A percentile compares a stretch with the other conserved stretches of the same genome.
These are phyloP conservation scores for Psilocybe cyanescens DNA, from an alignment of 768 basidiomycete species.

Conservation along the genomic window DNA sequence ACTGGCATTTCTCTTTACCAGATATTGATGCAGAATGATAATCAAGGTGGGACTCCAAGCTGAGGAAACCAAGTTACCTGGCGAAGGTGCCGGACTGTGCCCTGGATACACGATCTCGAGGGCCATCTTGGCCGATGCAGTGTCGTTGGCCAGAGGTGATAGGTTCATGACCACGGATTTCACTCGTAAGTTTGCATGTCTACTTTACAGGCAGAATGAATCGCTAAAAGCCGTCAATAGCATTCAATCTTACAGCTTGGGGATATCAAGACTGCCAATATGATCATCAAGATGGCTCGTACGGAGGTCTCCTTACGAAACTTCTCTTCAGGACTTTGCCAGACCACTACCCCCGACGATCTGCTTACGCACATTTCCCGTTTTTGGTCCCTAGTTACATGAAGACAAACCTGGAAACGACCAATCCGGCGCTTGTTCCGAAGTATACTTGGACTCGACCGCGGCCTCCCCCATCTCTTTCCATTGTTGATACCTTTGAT, in stretches of 20 bases:
- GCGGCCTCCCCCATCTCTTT: slow-evolving; percentile 19
- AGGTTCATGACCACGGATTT: slow-evolving; percentile 78
- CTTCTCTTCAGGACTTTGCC: slow-evolving; percentile 77
- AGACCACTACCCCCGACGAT: slow-evolving; percentile 64
- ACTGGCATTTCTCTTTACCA: not conserved
- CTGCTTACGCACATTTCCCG: slow-evolving; percentile 80
- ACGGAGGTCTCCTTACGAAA: slow-evolving; percentile 75
- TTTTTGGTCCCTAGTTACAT: slow-evolving; percentile 67
- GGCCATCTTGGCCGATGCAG: slow-evolving; percentile 83
- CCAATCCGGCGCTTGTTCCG: slow-evolving; percentile 29
- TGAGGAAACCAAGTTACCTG: slow-evolving; percentile 68
- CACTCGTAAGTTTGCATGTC: slow-evolving; percentile 56
- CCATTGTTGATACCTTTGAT: slow-evolving; percentile 32
- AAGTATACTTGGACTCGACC: slow-evolving; percentile 71
- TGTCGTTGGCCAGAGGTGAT: slow-evolving; percentile 77
- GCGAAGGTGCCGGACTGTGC: slow-evolving; percentile 75
- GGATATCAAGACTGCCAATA: slow-evolving; percentile 75
- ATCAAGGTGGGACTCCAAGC: slow-evolving; percentile 67
- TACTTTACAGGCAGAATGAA: not conserved
- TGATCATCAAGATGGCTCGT: slow-evolving; percentile 68
- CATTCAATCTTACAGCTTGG: slow-evolving; percentile 79
- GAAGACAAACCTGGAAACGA: slow-evolving; percentile 40
- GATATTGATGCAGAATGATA: not conserved
- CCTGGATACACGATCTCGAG: slow-evolving; percentile 85
- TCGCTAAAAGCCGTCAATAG: slow-evolving; percentile 33